A percentile compares a stretch with the other conserved stretches of the same genome.
Evolutionary conservation across 192 early-diverging fungal species (phyloP).

Genomic region (Backusella parvicylindrica): DNA sequence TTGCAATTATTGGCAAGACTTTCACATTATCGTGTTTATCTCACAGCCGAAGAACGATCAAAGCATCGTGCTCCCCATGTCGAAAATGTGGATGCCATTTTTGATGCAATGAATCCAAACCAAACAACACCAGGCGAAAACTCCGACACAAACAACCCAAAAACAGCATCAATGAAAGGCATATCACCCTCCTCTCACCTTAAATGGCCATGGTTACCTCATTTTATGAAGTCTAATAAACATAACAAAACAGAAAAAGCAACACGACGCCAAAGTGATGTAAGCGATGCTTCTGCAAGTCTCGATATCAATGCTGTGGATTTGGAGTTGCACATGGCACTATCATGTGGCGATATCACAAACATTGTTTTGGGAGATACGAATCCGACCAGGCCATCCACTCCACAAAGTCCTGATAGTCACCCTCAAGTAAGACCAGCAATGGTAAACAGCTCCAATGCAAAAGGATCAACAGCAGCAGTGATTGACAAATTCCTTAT

Average conservation of each 20-base stretch:
- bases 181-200: background rate
- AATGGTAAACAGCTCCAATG: background rate
- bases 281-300: constrained; percentile 12
- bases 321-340: constrained; percentile 44
- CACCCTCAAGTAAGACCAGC: background rate
- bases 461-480: background rate
- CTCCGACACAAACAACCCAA: too few species aligned
- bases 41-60: constrained; percentile 41
- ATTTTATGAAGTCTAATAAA: background rate
- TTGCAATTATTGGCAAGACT: constrained; percentile 42
- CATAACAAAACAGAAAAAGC: background rate
- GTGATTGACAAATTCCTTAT: constrained; percentile 3
- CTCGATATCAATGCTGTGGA: constrained; percentile 27
- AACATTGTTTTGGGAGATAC: constrained; percentile 45
- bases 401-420: background rate
- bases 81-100: background rate
- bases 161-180: background rate
- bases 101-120: constrained; percentile 14
- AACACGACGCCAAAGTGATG: constrained; percentile 18
- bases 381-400: background rate
- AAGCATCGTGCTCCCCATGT: constrained; percentile 21
- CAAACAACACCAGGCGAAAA: background rate
- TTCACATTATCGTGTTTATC: constrained; percentile 46
- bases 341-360: constrained; percentile 41
- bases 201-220: background rate